Evolutionary conservation across 768 basidiomycete genomes (phyloP), one percentile per base, ranked within the genome.

Genomic region (Cystobasidium onofrii): DNA sequence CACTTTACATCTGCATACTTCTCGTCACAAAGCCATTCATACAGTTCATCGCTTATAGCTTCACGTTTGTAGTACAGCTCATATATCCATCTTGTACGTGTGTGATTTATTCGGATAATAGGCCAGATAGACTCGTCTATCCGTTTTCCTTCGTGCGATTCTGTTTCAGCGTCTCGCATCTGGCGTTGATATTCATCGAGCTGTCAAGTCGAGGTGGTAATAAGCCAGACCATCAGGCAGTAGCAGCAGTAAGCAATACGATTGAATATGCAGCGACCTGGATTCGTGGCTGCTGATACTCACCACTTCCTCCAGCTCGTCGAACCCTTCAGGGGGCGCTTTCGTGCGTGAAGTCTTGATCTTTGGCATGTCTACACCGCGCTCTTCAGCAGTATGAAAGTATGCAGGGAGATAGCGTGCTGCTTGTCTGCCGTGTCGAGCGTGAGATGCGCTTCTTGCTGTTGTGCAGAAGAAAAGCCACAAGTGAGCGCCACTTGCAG

Each of bases 1-100:
- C 78, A 95, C 95, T 96, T 96, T 39, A 88, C 88, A 80, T 99
- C 96, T 31, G 90, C 96, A 81, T 98, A 98, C 15, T 91, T 91
- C 81, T 98, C 89, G 84, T 96, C 97, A 80, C 98, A 82, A 60
- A 99, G 81, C 96, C 96, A 99, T 82, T 98, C 95, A 79, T 97
- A 99, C 64, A 99, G 84, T 80, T 94, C 82, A 79, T 86, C 87
- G 78, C 89, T 89, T 79, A 99, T 90, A 13, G 93, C 92, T 82
- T 98, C 95, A 43, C 94, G 89, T 83, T 97, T 95, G 84, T 98
- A 97, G 83, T 96, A 98, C 75, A 98, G 85, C 82, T 99, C 96
- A 79, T 98, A 98, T 73, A 99, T 91, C 82, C 97, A 77, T 69
- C 78, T 75, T 20, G 94, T 95, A 46, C 96, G 89, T 12, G 94